Conservation (phyloP, 345 rosid species). For the Triadica sebifera region DNA sequence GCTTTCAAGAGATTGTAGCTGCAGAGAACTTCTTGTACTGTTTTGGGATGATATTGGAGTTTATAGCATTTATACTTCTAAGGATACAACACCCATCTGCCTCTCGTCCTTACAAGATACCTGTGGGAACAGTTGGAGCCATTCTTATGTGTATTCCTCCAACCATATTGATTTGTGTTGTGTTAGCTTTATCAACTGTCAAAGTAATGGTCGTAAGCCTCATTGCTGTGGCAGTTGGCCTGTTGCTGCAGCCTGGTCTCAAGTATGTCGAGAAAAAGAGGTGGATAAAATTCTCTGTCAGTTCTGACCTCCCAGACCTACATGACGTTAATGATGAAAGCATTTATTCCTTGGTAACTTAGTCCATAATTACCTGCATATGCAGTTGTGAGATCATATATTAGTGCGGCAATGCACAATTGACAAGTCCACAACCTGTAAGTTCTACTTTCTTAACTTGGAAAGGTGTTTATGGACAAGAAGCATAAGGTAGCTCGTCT, state of each 20-base stretch:
- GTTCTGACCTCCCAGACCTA: slow-evolving; percentile 34
- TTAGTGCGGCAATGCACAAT: not conserved
- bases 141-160: slow-evolving; percentile 70
- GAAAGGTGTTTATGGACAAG: not conserved
- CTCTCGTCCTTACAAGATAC: slow-evolving; percentile 66
- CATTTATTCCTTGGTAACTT: not conserved
- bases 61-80: slow-evolving; percentile 52
- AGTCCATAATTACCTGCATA: not conserved
- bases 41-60: slow-evolving; percentile 74
- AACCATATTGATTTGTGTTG: slow-evolving; percentile 51
- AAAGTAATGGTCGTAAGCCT: slow-evolving; percentile 60
- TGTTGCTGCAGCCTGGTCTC: slow-evolving; percentile 54
- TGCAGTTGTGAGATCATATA: not conserved
- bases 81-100: slow-evolving; percentile 55
- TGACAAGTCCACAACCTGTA: not conserved
- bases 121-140: slow-evolving; percentile 59
- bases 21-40: slow-evolving; percentile 75
- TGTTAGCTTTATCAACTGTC: slow-evolving; percentile 55
- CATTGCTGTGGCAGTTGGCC: slow-evolving; percentile 50
- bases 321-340: slow-evolving; percentile 13
- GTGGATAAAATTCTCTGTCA: slow-evolving; percentile 54
- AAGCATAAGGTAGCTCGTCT: not conserved
- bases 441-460: not conserved
- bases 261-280: slow-evolving; percentile 46
- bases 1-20: slow-evolving; percentile 70